Evolutionary conservation across 2,329 filamentous ascomycete species (phyloP).

Genomic region (Ophiostoma sp.): DNA sequence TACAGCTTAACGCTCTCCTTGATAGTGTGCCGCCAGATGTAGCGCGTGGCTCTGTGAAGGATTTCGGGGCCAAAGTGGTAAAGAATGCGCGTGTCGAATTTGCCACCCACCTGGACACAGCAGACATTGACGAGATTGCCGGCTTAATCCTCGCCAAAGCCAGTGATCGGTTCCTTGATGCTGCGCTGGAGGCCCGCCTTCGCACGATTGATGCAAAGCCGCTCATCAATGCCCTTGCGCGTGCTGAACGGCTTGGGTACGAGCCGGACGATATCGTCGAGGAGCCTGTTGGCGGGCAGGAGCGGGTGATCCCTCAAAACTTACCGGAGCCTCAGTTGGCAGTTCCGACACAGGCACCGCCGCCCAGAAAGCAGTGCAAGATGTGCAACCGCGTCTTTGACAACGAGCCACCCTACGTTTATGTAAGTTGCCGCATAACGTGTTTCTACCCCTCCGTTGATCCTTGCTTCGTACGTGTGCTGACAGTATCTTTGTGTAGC

Average conservation of each 20-base stretch:
- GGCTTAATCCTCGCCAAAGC: conserved; percentile 48
- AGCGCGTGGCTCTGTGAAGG: conserved; percentile 43
- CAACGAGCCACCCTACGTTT: conserved; percentile 34
- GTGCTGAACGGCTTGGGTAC: conserved; percentile 59
- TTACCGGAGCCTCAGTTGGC: neutral
- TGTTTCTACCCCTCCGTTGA: neutral
- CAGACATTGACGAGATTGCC: conserved; percentile 49
- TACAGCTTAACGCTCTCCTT: conserved; percentile 52
- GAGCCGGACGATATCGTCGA: conserved; percentile 52
- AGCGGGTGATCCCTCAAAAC: conserved; percentile 40
- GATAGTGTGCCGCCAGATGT: conserved; percentile 45
- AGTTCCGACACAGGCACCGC: neutral
- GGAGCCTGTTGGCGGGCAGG: conserved; percentile 41
- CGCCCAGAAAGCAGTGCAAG: conserved; percentile 31
- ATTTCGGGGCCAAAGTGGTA: conserved; percentile 50
- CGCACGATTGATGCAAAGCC: conserved; percentile 55
- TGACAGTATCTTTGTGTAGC: neutral
- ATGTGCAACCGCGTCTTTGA: conserved; percentile 42
- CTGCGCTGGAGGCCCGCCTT: conserved; percentile 52
- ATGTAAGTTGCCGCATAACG: conserved; percentile 35
- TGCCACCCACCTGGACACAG: conserved; percentile 41
- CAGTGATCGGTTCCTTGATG: conserved; percentile 54
- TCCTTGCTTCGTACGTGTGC: neutral
- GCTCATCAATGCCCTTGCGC: conserved; percentile 58
- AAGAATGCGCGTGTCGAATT: conserved; percentile 45